Base-by-base conservation (phyloP, 352 stramenopile species). In the Pythium rishiriense region DNA sequence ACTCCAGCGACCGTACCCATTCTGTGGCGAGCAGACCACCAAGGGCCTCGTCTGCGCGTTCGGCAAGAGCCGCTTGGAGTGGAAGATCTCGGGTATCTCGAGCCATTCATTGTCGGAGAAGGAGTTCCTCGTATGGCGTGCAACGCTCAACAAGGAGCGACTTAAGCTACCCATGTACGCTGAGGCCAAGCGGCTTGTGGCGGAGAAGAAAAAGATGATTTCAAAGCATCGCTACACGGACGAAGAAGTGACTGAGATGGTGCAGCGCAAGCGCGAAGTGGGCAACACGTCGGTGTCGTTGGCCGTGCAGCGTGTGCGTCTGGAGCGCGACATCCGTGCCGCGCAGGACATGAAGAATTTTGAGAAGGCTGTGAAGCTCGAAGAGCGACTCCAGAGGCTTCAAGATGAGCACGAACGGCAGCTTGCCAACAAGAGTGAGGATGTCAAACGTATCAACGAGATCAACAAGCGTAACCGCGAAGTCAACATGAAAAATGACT, bases 271-370 rank as follows among this genome's bases (percentile, higher is more conserved):
- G 54, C 74, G 85, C 43, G 83, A 81, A 12, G 73, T 85, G 11
- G 86, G 86, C 19, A 59, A 81, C 4, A 79, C 79, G 15, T 78
- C 70, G 12, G 86, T 95, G 15, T 88, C 84, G 15, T 62, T 95
- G 3, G 77, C 83, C 49, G 86, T 91, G 28, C 84, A 92, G 64
- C 81, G 81, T 33, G 84, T 95, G 25, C 86, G 86, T 28, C 69
- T 95, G 37, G 86, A 95, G 61, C 82, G 86, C 31, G 86, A 93
- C 62, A 58, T 95, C 14, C 73, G 77, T 35, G 86, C 86, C 46
- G 86, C 86, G 21, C 84, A 93, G 60, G 81, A 89, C 47, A 91
- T 91, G 79, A 91, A 92, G 65, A 93, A 95, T 64, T 95, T 91
- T 61, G 84, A 91, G 29, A 95, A 95, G 52, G 84, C 86, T 7